These are phyloP conservation scores for Beauveria rudraprayagi DNA, from an alignment of 2,329 filamentous ascomycete genomes.

Conservation along the genomic window DNA sequence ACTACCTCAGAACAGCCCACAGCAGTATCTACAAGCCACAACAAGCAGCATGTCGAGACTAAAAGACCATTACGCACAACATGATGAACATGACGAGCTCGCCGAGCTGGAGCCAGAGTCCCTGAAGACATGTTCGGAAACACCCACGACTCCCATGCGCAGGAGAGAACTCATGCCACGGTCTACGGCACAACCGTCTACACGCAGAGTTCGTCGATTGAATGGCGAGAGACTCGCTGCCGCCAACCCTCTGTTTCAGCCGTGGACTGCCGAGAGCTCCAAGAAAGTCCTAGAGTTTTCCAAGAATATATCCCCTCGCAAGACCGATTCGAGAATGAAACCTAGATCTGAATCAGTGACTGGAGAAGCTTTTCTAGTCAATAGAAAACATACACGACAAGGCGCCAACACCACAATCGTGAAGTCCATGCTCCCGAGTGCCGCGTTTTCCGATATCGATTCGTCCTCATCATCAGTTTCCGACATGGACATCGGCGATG, in stretches of 20 bases:
- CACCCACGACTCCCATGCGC: constrained; percentile 4
- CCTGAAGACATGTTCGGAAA: not conserved
- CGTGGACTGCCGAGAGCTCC: constrained; percentile 20
- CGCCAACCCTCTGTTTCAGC: constrained; percentile 25
- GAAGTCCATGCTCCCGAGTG: not conserved
- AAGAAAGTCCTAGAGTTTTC: constrained; percentile 13
- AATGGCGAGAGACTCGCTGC: constrained; percentile 15
- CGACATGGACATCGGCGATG: constrained; percentile 7
- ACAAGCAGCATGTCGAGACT: constrained; percentile 3
- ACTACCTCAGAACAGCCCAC: not conserved
- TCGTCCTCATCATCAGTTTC: not conserved
- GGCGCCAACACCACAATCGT: not conserved
- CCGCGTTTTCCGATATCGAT: not conserved
- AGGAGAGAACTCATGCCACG: constrained; percentile 19
- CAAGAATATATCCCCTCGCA: constrained; percentile 5
- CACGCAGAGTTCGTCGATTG: constrained; percentile 25
- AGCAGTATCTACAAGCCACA: not conserved
- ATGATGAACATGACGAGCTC: not conserved
- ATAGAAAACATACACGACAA: not conserved
- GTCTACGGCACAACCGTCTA: constrained; percentile 17
- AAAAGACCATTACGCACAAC: not conserved
- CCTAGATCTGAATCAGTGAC: not conserved
- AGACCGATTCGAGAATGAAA: not conserved
- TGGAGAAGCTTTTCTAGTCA: not conserved
- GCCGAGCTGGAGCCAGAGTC: not conserved